Conservation (phyloP, 1,139 yeast species). For the Geotrichum australiense region DNA sequence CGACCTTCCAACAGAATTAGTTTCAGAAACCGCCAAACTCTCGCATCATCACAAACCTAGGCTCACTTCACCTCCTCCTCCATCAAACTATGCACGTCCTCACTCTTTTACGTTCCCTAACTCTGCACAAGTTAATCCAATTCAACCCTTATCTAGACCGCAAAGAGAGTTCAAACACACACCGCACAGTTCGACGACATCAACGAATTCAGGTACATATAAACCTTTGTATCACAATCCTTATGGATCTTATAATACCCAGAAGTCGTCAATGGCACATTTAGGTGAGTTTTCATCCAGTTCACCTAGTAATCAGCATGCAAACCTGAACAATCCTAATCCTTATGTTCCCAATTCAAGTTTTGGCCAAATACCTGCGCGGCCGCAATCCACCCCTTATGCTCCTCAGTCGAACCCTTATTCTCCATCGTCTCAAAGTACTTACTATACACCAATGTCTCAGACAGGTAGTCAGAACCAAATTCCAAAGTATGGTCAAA, state of each 20-base stretch:
- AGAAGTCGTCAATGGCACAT: neutral
- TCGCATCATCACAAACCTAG: conserved; percentile 15
- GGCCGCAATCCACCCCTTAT: neutral
- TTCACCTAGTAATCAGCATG: too few species aligned
- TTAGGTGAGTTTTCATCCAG: too few species aligned
- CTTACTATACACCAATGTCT: too few species aligned
- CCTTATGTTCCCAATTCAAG: neutral
- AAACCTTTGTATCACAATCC: conserved; percentile 13
- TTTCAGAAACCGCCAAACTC: conserved; percentile 28
- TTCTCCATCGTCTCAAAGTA: too few species aligned
- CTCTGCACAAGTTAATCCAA: neutral
- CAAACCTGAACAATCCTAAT: too few species aligned
- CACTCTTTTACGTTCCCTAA: neutral
- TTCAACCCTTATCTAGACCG: neutral
- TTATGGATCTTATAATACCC: conserved; percentile 11
- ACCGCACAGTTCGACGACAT: conserved; percentile 1
- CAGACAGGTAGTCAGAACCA: too few species aligned
- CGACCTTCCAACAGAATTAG: conserved; percentile 64
- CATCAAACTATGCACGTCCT: neutral
- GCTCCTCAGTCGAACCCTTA: too few species aligned
- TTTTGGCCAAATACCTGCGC: neutral
- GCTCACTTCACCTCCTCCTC: neutral
- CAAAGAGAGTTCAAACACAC: conserved; percentile 1
- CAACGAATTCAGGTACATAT: conserved; percentile 5
- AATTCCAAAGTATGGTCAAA: too few species aligned